A percentile compares a stretch with the other conserved stretches of the same genome.
Conservation (phyloP, 768 basidiomycete species). For the Pleurotus cornucopiae region DNA sequence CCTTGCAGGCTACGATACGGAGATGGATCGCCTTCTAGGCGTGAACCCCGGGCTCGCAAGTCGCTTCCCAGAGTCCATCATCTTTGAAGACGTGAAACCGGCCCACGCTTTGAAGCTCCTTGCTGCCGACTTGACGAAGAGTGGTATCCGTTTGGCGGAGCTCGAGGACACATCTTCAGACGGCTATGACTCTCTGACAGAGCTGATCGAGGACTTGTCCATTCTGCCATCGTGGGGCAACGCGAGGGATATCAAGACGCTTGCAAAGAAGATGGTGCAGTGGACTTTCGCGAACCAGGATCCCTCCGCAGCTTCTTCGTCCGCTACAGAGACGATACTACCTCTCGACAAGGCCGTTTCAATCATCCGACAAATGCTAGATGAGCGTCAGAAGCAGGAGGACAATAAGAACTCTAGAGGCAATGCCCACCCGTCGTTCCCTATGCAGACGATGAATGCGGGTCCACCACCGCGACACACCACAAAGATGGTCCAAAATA, state of each 20-base stretch:
- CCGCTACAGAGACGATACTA: slow-evolving; percentile 17
- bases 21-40: slow-evolving; percentile 57
- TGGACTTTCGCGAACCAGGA: slow-evolving; percentile 25
- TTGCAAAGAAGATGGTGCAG: slow-evolving; percentile 44
- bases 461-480: slow-evolving; percentile 12
- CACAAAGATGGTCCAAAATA: slow-evolving; percentile 5
- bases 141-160: slow-evolving; percentile 31
- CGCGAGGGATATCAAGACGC: slow-evolving; percentile 57
- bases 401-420: slow-evolving; percentile 3
- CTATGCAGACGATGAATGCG: slow-evolving; percentile 10
- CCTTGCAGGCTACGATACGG: slow-evolving; percentile 65
- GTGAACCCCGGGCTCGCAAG: slow-evolving; percentile 64
- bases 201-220: slow-evolving; percentile 35
- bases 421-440: slow-evolving; percentile 12
- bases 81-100: slow-evolving; percentile 48
- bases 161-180: slow-evolving; percentile 26
- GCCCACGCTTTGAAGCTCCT: slow-evolving; percentile 48
- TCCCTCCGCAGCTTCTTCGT: neutral
- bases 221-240: slow-evolving; percentile 61
- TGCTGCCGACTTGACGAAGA: slow-evolving; percentile 40
- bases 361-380: slow-evolving; percentile 15
- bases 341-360: slow-evolving; percentile 17
- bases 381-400: slow-evolving; percentile 14
- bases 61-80: slow-evolving; percentile 60
- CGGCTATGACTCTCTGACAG: slow-evolving; percentile 31